Base-by-base conservation (phyloP, 441 rosid species). In the Populus hybrid region DNA sequence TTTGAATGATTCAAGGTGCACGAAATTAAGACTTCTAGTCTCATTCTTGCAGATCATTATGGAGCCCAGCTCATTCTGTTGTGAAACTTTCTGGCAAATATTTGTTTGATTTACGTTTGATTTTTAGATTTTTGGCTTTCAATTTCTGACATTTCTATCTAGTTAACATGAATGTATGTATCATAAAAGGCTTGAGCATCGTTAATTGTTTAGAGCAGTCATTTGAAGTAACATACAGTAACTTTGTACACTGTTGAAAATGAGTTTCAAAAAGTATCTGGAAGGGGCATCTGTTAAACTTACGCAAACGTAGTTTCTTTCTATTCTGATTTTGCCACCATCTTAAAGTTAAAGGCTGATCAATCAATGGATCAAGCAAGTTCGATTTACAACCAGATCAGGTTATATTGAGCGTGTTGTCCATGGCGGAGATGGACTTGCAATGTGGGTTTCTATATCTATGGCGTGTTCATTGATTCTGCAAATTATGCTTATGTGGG, bases 41-140 rank as follows among this genome's bases (percentile, higher is more conserved):
- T 30, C 26, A 2, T 75, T 18, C 57, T 6, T 42, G 34, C 66
- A 76, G 78, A 50, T 76, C 24, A 23, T 23, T 9, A 10, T 66
- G 67, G 69, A 32, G 50, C 50, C 38, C 68, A n/a, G 11, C 40
- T 32, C 57, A 63, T 18, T 23, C 69, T 74, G 70, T 16, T n/a
- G 11, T 16, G 69, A 74, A 74, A 21, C 34, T 57, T 70, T 70
- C 66, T 73, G 67, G 40, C 46, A 59, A 9, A 10, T 24, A 9
- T 2, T 28, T 72, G 57, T 9, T 9, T 26, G 59, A 28, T 3
- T 28, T 50, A 28, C 30, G 14, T 1, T 14, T 57, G 35, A 14
- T 71, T 9, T 50, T 10, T 72, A 72, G 66, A 46, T 20, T 72
- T 72, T 72, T 28, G 74, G 40, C 26, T 28, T 72, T 72, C n/a